Evolutionary conservation across 2,329 filamentous ascomycete species (phyloP).

Genomic region (Arachnomyces sp.): DNA sequence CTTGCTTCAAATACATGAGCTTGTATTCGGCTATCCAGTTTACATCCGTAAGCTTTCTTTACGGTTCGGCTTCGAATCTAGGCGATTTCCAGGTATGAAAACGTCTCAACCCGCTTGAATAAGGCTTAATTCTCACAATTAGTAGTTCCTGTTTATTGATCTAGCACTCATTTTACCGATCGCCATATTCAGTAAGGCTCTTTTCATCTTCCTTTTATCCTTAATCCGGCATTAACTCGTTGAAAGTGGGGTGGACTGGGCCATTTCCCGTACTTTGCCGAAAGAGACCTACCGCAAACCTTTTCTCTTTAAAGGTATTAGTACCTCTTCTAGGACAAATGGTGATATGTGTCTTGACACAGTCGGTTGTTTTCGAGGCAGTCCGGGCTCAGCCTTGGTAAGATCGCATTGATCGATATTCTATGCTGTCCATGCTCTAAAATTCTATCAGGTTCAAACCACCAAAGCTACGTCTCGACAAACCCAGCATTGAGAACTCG

Average conservation of each 20-base stretch:
- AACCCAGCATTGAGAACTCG: slow-evolving; percentile 82
- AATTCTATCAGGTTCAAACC: slow-evolving; percentile 60
- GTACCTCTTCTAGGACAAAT: slow-evolving; percentile 87
- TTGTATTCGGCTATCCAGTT: slow-evolving; percentile 99
- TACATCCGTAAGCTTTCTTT: slow-evolving; percentile 91
- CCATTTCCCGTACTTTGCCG: slow-evolving; percentile 68
- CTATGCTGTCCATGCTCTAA: slow-evolving; percentile 3
- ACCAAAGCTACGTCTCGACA: slow-evolving; percentile 66
- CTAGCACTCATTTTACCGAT: slow-evolving; percentile 87
- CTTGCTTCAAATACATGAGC: slow-evolving; percentile 99
- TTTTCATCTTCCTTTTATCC: slow-evolving; percentile 7
- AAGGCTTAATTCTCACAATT: slow-evolving; percentile 5
- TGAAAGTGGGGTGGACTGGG: slow-evolving; percentile 81
- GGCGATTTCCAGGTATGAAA: slow-evolving; percentile 75
- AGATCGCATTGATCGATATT: slow-evolving; percentile 12
- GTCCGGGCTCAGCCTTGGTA: slow-evolving; percentile 77
- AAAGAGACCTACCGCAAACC: slow-evolving; percentile 83
- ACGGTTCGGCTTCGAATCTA: slow-evolving; percentile 85
- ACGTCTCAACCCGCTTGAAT: neutral
- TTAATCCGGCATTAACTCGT: neutral
- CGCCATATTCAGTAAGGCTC: slow-evolving; percentile 72
- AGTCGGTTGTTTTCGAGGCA: slow-evolving; percentile 63
- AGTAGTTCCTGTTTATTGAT: slow-evolving; percentile 85
- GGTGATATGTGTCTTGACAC: slow-evolving; percentile 66
- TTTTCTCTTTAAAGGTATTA: slow-evolving; percentile 88